Base-by-base conservation (phyloP, 768 basidiomycete species). In the Clavulina sp. region DNA sequence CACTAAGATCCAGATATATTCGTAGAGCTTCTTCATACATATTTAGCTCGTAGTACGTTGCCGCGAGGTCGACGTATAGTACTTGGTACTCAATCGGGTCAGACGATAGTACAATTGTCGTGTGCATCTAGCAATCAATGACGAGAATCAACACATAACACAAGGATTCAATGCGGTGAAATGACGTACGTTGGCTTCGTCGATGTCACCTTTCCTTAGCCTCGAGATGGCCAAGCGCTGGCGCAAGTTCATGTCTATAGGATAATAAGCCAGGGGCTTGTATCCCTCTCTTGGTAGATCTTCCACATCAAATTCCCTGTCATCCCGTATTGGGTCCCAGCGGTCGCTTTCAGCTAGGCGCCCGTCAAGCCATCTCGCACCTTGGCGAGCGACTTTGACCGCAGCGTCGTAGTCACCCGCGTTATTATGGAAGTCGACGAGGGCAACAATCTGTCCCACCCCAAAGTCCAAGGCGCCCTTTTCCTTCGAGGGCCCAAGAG, bases 341-440 rank as follows among this genome's bases (percentile, higher is more conserved):
- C 80, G 78, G 50, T 69, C 71, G 60, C 83, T 80, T 43, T 74
- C 68, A 30, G 59, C 56, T n/a, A 66, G 68, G 30, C 93, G 69
- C 0, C 87, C 86, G 62, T 96, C 87, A n/a, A 96, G 64, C 93
- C 93, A 97, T 51, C 93, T 68, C 48, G 76, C 81, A 1, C 91
- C 92, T 49, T 69, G 70, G 44, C 82, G 72, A 48, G 93, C 78
- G 1, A 76, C 73, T 9, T 74, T 69, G 16, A 88, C 67, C 0
- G 83, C 84, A 38, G 73, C 69, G 32, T 78, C 77, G 58, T 82
- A 71, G 54, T 84, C 75, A 1, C 74, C 77, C 26, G 81, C 67
- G 0, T 75, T 73, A 56, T 87, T 81, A 58, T 85, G 78, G 44
- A 92, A 68, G 60, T 99, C 93, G 2, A 85, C 80, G 7, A 97